Evolutionary conservation across 768 basidiomycete genomes (phyloP), one percentile per base, ranked within the genome.

Genomic region (Hygrophoropsis aurantiaca): DNA sequence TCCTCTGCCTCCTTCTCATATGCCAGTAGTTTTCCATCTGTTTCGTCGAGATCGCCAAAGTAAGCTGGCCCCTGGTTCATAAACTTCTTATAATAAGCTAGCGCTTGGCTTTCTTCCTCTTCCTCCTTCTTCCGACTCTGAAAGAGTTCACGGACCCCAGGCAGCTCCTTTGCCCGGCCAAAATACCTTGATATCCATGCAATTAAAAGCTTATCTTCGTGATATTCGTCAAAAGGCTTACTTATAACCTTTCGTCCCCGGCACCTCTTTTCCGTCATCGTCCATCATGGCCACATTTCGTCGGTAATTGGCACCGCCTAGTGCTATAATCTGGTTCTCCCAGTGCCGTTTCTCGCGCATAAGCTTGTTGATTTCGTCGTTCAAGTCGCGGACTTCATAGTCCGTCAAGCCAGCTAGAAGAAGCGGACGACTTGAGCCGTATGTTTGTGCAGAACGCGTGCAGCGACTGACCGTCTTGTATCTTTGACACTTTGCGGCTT

Each of bases 241-340:
- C 94, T 97, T 98, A 80, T 98, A 98, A 50, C 95, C 95, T 58
- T 95, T 87, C 8, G 94, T 97, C 2, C 94, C 94, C 0, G 94
- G 94, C 0, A 97, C 94, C 65, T 97, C 94, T 66, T 88, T 89
- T 10, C 95, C 94, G 57, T 95, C 94, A 49, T 92, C 92, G 61
- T 95, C 92, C 56, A 92, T 59, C 90, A 94, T 94, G 41, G 91
- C 85, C 11, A 94, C 89, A 61, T 93, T 97, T 42, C 95, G 75
- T 58, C 91, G 77, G 65, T 97, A 98, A 62, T 97, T 99, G 18
- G 94, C 95, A 52, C 95, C 95, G 38, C 94, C 94, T 1, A 97
- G 73, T 5, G 85, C 85, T n/a, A 97, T 87, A 42, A 98, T 97
- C 65, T 97, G 94, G 56, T 94, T 94, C 72, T 98, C 95, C 91